Base-by-base conservation (phyloP, 441 rosid species). In the Macaranga tanarius region DNA sequence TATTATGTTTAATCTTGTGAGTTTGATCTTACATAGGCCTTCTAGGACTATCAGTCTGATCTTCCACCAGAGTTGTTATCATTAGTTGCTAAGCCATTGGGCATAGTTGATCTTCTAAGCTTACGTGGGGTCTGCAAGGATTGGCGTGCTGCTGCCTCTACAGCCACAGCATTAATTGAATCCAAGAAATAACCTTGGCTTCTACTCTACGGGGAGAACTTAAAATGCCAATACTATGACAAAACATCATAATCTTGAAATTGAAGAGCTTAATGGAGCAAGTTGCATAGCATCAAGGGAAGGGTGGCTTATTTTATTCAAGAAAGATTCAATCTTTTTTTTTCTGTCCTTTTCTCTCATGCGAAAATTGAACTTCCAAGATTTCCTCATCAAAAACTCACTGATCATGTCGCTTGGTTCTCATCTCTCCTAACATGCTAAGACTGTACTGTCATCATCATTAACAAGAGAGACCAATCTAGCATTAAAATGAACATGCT, bases 301-400 rank as follows among this genome's bases (percentile, higher is more conserved):
- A 1, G 80, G 84, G 3, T 76, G 84, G 82, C 79, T 79, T 42
- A 74, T 79, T 58, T 15, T 73, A 0, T 22, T 31, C 61, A 13
- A 47, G 70, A 57, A 67, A 42, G 45, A 12, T 9, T 12, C 12
- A 38, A 45, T 63, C 75, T 7, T 3, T 76, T 51, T 81, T 81
- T 80, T 79, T 81, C 62, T 81, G 80, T 65, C 84, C 82, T 19
- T 79, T 79, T 79, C 45, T 78, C 82, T 0, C 55, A 67, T 13
- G 69, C 77, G 0, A 76, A 15, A 72, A 71, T 82, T 8, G 67
- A 67, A 34, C 82, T 82, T 61, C 84, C 84, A 0, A 42, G 63
- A 13, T 54, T 79, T 15, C 64, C 38, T 31, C 4, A 31, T 31
- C 38, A 31, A 76, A 9, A 28, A 26, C 13, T 71, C 10, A 23